Evolutionary conservation across 345 rosid genomes (phyloP).

Genomic region (Iberis pinnata): DNA sequence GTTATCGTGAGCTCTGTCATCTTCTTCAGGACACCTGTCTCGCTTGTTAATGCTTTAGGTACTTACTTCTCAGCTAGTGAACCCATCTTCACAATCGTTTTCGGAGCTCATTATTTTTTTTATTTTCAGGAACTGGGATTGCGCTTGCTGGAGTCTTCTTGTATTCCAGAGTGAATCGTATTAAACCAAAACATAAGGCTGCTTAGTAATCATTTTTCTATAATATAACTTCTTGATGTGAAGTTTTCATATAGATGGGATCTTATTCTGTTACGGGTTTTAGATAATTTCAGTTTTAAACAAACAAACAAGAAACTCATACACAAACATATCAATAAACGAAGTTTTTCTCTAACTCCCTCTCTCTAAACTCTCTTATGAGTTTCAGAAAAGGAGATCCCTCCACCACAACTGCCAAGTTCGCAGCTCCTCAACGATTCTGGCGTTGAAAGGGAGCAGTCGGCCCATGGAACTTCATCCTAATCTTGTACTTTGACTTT

Average conservation of each 20-base stretch:
- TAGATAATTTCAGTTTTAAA: too few species aligned
- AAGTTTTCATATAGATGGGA: neutral
- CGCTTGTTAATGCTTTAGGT: constrained; percentile 79
- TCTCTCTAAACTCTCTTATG: too few species aligned
- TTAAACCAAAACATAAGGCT: constrained; percentile 76
- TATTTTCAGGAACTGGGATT: constrained; percentile 69
- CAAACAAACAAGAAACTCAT: too few species aligned
- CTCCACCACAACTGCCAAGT: too few species aligned
- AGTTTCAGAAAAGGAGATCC: too few species aligned
- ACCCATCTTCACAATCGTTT: neutral
- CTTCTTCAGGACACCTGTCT: constrained; percentile 81
- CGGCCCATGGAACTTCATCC: too few species aligned
- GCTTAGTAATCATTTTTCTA: constrained; percentile 33
- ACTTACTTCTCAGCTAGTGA: constrained; percentile 5
- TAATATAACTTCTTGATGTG: too few species aligned
- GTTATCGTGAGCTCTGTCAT: constrained; percentile 98
- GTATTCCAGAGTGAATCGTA: constrained; percentile 90
- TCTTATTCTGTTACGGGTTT: neutral
- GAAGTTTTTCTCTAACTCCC: too few species aligned
- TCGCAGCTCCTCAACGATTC: too few species aligned
- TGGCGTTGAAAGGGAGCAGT: too few species aligned
- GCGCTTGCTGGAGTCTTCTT: constrained; percentile 94
- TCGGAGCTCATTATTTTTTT: constrained; percentile 22
- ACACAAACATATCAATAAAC: too few species aligned
- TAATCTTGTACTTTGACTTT: too few species aligned